These are phyloP conservation scores for Eimeria tenella DNA, from an alignment of 169 alveolate genomes.

Conservation along the genomic window DNA sequence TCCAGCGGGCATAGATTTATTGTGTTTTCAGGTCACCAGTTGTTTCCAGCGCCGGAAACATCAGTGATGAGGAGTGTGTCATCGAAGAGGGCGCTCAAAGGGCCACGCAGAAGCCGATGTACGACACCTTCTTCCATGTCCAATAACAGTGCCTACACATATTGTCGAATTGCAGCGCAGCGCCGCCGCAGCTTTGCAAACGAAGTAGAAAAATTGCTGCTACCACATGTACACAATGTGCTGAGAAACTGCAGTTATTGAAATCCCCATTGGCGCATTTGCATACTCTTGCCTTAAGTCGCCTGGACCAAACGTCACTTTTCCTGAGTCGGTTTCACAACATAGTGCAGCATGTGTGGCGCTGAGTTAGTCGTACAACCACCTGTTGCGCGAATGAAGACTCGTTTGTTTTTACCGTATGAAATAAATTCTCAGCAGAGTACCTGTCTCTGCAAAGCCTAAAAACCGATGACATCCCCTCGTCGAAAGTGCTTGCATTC, in stretches of 20 bases:
- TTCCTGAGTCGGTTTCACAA: constrained; percentile 23
- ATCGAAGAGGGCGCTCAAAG: constrained; percentile 94
- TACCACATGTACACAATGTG: neutral
- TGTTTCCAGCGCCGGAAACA: constrained; percentile 98
- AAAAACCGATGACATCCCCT: constrained; percentile 45
- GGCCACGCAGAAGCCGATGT: constrained; percentile 93
- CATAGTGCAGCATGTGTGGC: neutral
- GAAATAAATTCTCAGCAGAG: neutral
- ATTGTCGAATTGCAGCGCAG: neutral
- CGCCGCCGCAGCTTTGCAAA: too few species aligned
- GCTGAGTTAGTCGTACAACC: neutral
- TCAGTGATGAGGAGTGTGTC: constrained; percentile 93
- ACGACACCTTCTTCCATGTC: constrained; percentile 99
- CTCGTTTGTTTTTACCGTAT: neutral
- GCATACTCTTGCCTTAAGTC: constrained; percentile 57
- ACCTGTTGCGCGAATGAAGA: neutral
- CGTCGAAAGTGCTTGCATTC: constrained; percentile 29
- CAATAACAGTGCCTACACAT: constrained; percentile 92
- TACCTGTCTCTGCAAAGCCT: constrained; percentile 31
- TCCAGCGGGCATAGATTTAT: neutral
- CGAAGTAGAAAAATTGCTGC: neutral
- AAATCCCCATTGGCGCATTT: neutral
- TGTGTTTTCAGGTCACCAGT: constrained; percentile 92
- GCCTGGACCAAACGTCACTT: neutral
- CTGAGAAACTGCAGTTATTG: neutral